A percentile compares a stretch with the other conserved stretches of the same genome.
phyloP scores from a whole-genome alignment of 352 stramenopile genomes.

The Phytophthora fragariaefolia region DNA sequence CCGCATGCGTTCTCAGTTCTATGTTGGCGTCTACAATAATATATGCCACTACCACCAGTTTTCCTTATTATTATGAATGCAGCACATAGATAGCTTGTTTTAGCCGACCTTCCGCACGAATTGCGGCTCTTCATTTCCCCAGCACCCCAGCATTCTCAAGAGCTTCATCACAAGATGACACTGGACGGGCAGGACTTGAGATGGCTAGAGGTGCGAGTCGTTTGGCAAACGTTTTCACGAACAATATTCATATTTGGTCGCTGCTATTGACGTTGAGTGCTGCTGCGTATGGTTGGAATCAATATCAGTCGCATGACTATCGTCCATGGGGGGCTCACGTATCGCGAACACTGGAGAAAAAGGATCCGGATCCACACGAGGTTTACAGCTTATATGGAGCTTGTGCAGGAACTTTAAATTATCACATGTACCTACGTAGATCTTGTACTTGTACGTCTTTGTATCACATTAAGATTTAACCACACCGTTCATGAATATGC shows the following conservation, averaged over 20 bases:
- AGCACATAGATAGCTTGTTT: not conserved
- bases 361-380: conserved; percentile 18
- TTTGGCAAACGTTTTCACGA: not conserved
- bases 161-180: conserved; percentile 7
- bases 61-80: too few species aligned
- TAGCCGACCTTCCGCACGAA: not conserved
- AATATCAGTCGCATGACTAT: conserved; percentile 51
- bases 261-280: too few species aligned
- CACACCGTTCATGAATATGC: not conserved
- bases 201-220: conserved; percentile 30
- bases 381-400: conserved; percentile 33
- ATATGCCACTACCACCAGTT: too few species aligned
- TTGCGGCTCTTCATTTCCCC: conserved; percentile 10
- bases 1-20: too few species aligned
- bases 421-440: conserved; percentile 55
- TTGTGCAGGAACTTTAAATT: conserved; percentile 41
- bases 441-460: not conserved
- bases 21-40: too few species aligned
- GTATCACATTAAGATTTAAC: not conserved
- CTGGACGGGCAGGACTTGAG: conserved; percentile 26
- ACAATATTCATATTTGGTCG: too few species aligned
- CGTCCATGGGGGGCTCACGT: conserved; percentile 49
- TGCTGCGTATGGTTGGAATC: not conserved
- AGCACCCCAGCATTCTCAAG: not conserved
- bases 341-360: conserved; percentile 33